phyloP scores from a whole-genome alignment of 371 early-diverging fungal genomes.

The Mortierella sp. region DNA sequence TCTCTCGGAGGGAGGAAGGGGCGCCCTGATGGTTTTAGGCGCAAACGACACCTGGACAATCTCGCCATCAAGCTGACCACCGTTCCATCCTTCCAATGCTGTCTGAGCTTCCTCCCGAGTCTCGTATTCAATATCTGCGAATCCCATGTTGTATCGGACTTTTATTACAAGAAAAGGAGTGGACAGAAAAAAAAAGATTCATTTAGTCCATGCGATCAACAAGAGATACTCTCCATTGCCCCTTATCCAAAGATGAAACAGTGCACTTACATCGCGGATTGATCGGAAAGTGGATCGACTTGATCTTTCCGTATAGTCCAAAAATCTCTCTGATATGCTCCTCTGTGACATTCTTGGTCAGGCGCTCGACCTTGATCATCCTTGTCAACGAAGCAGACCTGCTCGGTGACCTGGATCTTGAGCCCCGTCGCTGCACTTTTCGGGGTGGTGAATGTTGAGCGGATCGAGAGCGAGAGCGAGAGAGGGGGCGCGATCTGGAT shows the following conservation, averaged over 20 bases:
- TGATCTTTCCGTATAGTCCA: conserved; percentile 75
- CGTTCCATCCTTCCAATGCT: conserved; percentile 68
- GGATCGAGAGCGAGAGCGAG: conserved; percentile 24
- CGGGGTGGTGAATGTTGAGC: conserved; percentile 12
- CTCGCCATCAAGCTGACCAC: conserved; percentile 70
- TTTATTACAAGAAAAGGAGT: background rate
- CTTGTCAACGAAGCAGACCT: conserved; percentile 7
- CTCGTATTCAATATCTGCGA: conserved; percentile 67
- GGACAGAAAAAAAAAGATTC: background rate
- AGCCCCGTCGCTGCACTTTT: conserved; percentile 14
- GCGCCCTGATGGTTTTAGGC: conserved; percentile 13
- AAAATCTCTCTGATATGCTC: conserved; percentile 76
- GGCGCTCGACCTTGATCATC: conserved; percentile 42
- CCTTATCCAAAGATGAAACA: no score
- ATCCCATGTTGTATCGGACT: conserved; percentile 66
- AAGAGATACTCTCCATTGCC: no score
- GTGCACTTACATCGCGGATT: conserved; percentile 60
- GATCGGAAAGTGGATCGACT: conserved; percentile 73
- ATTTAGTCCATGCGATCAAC: no score
- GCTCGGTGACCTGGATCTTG: conserved; percentile 17
- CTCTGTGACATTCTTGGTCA: conserved; percentile 67
- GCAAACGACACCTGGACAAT: conserved; percentile 30
- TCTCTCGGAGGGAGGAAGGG: conserved; percentile 6
- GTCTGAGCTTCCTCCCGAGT: conserved; percentile 64
- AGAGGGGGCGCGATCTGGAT: conserved; percentile 34